Percentiles rank a stretch among this genome's conserved stretches.
Evolutionary conservation across 2,329 filamentous ascomycete genomes (phyloP).

Genomic region (Aspergillus fischeri): DNA sequence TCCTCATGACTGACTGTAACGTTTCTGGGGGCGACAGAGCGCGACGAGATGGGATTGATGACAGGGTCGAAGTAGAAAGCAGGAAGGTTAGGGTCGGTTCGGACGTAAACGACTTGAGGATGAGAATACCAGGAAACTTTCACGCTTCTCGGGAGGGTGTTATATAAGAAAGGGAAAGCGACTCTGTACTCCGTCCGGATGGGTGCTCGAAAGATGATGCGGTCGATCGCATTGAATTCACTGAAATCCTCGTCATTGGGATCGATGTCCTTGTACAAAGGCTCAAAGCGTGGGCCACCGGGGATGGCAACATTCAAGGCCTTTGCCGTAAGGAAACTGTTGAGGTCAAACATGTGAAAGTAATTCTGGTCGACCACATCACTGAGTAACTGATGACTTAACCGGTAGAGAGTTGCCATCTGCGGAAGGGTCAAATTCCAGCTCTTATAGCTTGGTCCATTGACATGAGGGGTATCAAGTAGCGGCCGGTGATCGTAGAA

Average conservation of each 20-base stretch:
- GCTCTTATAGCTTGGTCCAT: slow-evolving; percentile 91
- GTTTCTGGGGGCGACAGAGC: slow-evolving; percentile 90
- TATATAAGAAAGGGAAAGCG: slow-evolving; percentile 91
- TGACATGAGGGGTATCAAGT: slow-evolving; percentile 86
- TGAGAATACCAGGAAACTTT: slow-evolving; percentile 91
- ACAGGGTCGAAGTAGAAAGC: slow-evolving; percentile 98
- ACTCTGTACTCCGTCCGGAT: slow-evolving; percentile 95
- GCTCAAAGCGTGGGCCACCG: slow-evolving; percentile 95
- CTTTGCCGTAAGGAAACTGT: slow-evolving; percentile 93
- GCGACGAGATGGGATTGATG: slow-evolving; percentile 95
- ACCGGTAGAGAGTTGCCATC: slow-evolving; percentile 90
- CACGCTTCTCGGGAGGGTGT: slow-evolving; percentile 90
- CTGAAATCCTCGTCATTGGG: slow-evolving; percentile 99
- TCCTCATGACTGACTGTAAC: slow-evolving; percentile 90
- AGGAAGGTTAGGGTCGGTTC: slow-evolving; percentile 79
- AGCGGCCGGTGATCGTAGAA: slow-evolving; percentile 94
- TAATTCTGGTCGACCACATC: slow-evolving; percentile 96
- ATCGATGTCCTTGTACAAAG: slow-evolving; percentile 96
- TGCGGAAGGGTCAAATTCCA: slow-evolving; percentile 93
- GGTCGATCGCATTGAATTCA: slow-evolving; percentile 98
- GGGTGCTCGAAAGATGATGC: slow-evolving; percentile 94
- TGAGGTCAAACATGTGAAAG: slow-evolving; percentile 93
- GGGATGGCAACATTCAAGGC: slow-evolving; percentile 95
- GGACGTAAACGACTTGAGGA: slow-evolving; percentile 87
- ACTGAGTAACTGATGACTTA: slow-evolving; percentile 85